Evolutionary conservation across 2,329 filamentous ascomycete species (phyloP).

Genomic region (Pseudopithomyces chartarum): DNA sequence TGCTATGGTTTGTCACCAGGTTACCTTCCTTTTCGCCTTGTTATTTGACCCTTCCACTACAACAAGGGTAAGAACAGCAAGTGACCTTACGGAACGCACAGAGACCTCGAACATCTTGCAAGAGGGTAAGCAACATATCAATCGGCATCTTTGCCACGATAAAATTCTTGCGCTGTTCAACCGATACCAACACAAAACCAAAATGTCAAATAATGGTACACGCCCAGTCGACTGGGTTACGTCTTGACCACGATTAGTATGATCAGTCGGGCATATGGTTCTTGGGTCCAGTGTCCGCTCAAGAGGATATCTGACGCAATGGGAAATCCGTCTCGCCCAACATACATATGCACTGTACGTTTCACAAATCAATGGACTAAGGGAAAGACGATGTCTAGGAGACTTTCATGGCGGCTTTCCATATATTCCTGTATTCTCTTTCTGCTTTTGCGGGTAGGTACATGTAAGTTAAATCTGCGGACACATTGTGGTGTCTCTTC

Average conservation of each 20-base stretch:
- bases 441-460: conserved; percentile 16
- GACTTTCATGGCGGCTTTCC: neutral
- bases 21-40: conserved; percentile 39
- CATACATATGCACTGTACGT: neutral
- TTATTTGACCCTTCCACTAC: conserved; percentile 32
- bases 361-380: neutral
- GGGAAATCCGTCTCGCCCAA: neutral
- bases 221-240: neutral
- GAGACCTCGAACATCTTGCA: conserved; percentile 10
- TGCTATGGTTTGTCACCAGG: conserved; percentile 46
- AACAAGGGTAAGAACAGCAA: conserved; percentile 43
- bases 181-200: neutral
- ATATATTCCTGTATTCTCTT: conserved; percentile 3
- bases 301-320: neutral
- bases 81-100: conserved; percentile 22
- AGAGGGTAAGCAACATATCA: conserved; percentile 32
- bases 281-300: neutral
- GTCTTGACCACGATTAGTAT: neutral
- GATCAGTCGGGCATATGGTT: neutral
- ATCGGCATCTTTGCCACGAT: neutral
- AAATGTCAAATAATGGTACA: neutral
- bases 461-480: conserved; percentile 14
- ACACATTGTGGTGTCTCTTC: conserved; percentile 1
- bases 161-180: neutral
- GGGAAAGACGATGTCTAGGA: conserved; percentile 15